phyloP scores from a whole-genome alignment of 1,139 yeast species.

The Insectozyma bohioensis region DNA sequence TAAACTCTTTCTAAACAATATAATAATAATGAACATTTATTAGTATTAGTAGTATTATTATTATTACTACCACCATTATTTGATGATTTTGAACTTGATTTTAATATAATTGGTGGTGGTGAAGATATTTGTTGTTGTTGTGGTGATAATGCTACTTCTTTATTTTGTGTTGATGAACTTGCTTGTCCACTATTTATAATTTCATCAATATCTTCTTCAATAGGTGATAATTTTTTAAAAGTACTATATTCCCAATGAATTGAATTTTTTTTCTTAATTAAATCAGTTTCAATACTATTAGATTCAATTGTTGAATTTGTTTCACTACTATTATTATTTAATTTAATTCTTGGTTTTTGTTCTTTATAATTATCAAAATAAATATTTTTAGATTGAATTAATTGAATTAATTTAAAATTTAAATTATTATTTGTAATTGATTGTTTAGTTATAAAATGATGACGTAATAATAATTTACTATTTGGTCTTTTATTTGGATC shows the following conservation, averaged over 20 bases:
- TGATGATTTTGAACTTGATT: not conserved
- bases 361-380: conserved; percentile 7
- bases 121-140: not conserved
- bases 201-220: not conserved
- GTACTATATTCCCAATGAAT: too few relatives aligned
- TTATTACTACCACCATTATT: not conserved
- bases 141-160: too few relatives aligned
- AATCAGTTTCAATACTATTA: too few relatives aligned
- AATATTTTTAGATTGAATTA: conserved; percentile 11
- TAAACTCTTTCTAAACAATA: conserved; percentile 38
- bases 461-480: conserved; percentile 44
- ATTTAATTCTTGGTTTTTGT: conserved; percentile 13
- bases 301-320: too few relatives aligned
- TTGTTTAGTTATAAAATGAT: conserved; percentile 38
- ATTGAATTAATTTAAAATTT: conserved; percentile 7
- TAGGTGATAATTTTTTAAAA: too few relatives aligned
- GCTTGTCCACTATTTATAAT: not conserved
- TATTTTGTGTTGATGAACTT: not conserved
- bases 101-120: not conserved
- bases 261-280: too few relatives aligned
- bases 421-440: conserved; percentile 7
- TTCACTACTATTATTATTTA: conserved; percentile 5
- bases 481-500: conserved; percentile 56
- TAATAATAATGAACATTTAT: conserved; percentile 14
- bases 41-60: not conserved